A percentile compares a stretch with the other conserved stretches of the same genome.
Evolutionary conservation across 805 yeast genomes (phyloP).

Genomic region (Barnettozyma siamensis): DNA sequence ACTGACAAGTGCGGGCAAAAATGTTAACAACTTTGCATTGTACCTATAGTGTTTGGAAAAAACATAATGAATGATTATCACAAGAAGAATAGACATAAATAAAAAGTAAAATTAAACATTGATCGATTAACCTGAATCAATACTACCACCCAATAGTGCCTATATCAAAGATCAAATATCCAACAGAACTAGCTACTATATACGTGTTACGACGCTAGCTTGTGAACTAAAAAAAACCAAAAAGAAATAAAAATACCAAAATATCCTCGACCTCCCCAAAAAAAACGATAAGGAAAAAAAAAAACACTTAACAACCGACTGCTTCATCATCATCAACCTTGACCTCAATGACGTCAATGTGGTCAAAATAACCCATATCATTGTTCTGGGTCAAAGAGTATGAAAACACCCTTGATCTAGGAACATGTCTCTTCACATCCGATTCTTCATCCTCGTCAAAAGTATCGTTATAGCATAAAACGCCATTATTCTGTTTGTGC

Average conservation of each 20-base stretch:
- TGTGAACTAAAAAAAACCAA: too few relatives aligned
- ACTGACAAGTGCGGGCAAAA: conserved; percentile 13
- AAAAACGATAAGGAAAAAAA: too few relatives aligned
- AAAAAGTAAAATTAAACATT: too few relatives aligned
- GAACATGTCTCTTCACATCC: background rate
- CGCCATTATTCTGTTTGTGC: conserved; percentile 51
- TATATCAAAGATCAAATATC: background rate
- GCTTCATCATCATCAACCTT: conserved; percentile 17
- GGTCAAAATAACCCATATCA: conserved; percentile 13
- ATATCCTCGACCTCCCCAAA: too few relatives aligned
- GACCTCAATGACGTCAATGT: conserved; percentile 21
- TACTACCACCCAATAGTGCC: too few relatives aligned
- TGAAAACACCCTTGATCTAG: conserved; percentile 5
- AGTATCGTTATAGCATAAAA: conserved; percentile 29
- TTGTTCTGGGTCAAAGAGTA: conserved; percentile 13
- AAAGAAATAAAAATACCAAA: too few relatives aligned
- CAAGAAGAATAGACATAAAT: too few relatives aligned
- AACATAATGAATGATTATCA: too few relatives aligned
- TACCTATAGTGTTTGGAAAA: conserved; percentile 8
- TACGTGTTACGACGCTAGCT: too few relatives aligned
- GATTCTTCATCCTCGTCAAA: conserved; percentile 11
- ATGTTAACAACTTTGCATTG: conserved; percentile 22
- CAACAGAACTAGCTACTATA: too few relatives aligned
- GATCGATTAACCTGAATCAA: too few relatives aligned
- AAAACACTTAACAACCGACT: background rate